Conservation (phyloP, 176 grass and related monocot species). For the Oryza meyeriana region DNA sequence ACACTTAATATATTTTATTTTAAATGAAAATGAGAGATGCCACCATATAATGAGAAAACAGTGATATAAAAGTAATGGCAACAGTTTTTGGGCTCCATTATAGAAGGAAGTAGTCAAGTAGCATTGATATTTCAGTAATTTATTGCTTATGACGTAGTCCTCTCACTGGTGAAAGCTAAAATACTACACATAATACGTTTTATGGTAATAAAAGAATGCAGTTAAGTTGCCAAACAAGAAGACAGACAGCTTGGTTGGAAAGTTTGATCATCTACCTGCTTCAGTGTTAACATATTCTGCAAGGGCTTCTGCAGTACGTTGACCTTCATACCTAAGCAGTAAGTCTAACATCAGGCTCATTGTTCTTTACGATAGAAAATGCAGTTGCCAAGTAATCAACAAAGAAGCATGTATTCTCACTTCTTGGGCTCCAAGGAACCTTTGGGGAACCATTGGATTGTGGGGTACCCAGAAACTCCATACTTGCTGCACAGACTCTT, state of each 20-base stretch:
- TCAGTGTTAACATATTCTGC: slow-evolving; percentile 86
- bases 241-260: not conserved
- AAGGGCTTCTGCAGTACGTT: slow-evolving; percentile 72
- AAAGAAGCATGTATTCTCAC: slow-evolving; percentile 44
- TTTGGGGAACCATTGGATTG: slow-evolving; percentile 97
- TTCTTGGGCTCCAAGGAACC: slow-evolving; percentile 94
- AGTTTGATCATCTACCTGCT: slow-evolving; percentile 59
- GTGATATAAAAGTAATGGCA: not conserved
- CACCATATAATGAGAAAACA: not conserved
- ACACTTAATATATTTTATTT: not conserved
- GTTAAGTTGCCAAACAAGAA: not conserved
- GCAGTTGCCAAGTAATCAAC: not conserved
- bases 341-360: not conserved
- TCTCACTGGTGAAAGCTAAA: not conserved
- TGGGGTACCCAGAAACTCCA: slow-evolving; percentile 93
- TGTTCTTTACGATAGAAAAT: not conserved
- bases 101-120: not conserved
- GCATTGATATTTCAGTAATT: not conserved
- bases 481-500: slow-evolving; percentile 96
- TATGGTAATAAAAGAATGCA: too few species aligned
- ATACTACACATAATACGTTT: not conserved
- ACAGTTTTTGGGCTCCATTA: not conserved
- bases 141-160: not conserved
- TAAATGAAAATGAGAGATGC: not conserved
- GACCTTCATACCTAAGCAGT: slow-evolving; percentile 78